Base-by-base conservation (phyloP, 345 rosid genomes). In the Cardamine occulta region DNA sequence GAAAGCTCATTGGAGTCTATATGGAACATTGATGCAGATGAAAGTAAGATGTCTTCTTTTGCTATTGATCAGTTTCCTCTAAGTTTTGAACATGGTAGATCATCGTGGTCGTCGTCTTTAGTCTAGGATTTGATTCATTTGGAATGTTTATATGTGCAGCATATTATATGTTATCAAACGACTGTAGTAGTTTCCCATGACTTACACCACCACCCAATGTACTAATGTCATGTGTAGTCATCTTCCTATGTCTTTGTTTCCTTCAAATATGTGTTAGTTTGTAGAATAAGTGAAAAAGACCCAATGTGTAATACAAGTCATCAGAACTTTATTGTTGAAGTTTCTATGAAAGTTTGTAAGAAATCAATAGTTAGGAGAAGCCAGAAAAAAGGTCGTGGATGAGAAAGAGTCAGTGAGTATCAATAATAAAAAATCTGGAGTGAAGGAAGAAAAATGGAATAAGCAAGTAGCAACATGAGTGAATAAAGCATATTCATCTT, bases 1-100 rank as follows among this genome's bases (percentile, higher is more conserved):
- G 92, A 86, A 39, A 78, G 82, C 34, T 67, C 79, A 51, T 56
- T 84, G 73, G 90, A 86, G 69, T 76, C 88, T 10, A 79, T 86
- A 1, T 92, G 98, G 99, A 85, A 65, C 70, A 82, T 89, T 76
- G 86, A 86, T 55, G 91, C 83, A 63, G 91, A 91, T 74, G 96
- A 86, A 76, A 70, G 85, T 77, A 91, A 87, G 88, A 74, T 82
- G 86, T 52, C 85, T 77, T 80, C 82, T 76, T 77, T 89, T 35
- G 65, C 58, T 29, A 80, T 73, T 66, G 74, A 80, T 68, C 87
- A 73, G 42, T 75, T 84, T 56, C 77, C 74, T 70, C 47, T 80
- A 62, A 70, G 72, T 62, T 84, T 74, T 35, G 86, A 74, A 74
- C 72, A 74, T 63, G 93, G 84, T 72, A 81, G 67, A 66, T 72